These are phyloP conservation scores for Cryomyces antarcticus DNA, from an alignment of 495 filamentous ascomycete species.

Conservation along the genomic window DNA sequence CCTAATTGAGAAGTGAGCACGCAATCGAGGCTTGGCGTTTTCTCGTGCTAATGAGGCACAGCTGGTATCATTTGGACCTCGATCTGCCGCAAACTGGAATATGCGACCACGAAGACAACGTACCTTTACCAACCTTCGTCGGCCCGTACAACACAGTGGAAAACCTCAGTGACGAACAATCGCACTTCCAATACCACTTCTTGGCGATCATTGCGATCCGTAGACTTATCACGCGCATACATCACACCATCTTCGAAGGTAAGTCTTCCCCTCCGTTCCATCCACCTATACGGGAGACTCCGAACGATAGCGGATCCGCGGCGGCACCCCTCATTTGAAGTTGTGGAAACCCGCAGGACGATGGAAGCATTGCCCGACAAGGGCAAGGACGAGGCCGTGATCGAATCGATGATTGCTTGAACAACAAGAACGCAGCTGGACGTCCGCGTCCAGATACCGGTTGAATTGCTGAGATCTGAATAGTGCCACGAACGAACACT, in stretches of 20 bases:
- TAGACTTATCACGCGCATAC: constrained; percentile 28
- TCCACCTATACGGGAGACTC: neutral
- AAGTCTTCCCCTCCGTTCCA: constrained; percentile 6
- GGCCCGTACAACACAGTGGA: neutral
- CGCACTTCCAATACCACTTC: constrained; percentile 33
- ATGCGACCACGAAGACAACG: constrained; percentile 25
- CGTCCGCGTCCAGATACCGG: too few species aligned
- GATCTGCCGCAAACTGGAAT: constrained; percentile 33
- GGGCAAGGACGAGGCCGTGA: too few species aligned
- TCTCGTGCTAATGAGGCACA: constrained; percentile 7
- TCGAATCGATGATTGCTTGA: too few species aligned
- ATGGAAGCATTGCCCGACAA: too few species aligned
- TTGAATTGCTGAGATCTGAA: neutral
- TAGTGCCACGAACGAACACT: too few species aligned
- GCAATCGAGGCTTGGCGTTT: too few species aligned
- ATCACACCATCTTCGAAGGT: constrained; percentile 29
- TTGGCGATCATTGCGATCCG: constrained; percentile 36
- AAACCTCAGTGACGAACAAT: constrained; percentile 1
- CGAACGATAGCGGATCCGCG: neutral
- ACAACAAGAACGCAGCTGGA: too few species aligned
- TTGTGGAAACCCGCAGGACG: too few species aligned
- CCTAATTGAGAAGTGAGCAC: constrained; percentile 35
- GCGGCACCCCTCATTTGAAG: too few species aligned
- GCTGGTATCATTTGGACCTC: constrained; percentile 32
- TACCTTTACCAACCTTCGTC: constrained; percentile 23